These are phyloP conservation scores for Medicago truncatula DNA, from an alignment of 306 rosid genomes.

Conservation along the genomic window DNA sequence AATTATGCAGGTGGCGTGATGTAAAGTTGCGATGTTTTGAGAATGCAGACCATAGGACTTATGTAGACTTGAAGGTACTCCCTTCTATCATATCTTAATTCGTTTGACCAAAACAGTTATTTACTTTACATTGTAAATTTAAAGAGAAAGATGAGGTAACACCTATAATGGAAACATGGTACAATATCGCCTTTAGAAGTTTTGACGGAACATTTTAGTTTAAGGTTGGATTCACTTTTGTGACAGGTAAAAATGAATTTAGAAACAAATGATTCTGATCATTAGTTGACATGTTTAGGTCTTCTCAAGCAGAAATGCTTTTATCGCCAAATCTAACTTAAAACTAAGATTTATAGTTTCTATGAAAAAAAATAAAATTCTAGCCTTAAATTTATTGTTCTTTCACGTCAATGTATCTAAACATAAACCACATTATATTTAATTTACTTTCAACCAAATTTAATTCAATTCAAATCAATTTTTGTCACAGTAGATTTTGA, in stretches of 20 bases:
- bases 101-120: conserved; percentile 1
- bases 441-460: background rate
- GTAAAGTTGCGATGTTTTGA: conserved; percentile 87
- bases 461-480: background rate
- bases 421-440: background rate
- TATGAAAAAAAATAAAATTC: background rate
- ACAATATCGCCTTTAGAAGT: background rate
- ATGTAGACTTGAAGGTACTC: conserved; percentile 90
- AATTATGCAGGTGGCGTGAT: conserved; percentile 86
- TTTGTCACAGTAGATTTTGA: background rate
- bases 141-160: background rate
- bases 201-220: background rate
- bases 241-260: background rate
- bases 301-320: background rate
- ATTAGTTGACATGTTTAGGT: background rate
- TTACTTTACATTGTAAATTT: background rate
- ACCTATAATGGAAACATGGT: background rate
- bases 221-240: background rate
- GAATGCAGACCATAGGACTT: conserved; percentile 92
- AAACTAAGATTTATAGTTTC: background rate
- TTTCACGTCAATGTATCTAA: background rate
- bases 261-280: background rate
- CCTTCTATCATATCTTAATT: background rate
- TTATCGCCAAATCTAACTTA: background rate
- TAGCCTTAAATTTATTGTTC: background rate